Evolutionary conservation across 805 yeast genomes (phyloP), one percentile per base, ranked within the genome.

Genomic region (Aciculoconidium aculeatum): DNA sequence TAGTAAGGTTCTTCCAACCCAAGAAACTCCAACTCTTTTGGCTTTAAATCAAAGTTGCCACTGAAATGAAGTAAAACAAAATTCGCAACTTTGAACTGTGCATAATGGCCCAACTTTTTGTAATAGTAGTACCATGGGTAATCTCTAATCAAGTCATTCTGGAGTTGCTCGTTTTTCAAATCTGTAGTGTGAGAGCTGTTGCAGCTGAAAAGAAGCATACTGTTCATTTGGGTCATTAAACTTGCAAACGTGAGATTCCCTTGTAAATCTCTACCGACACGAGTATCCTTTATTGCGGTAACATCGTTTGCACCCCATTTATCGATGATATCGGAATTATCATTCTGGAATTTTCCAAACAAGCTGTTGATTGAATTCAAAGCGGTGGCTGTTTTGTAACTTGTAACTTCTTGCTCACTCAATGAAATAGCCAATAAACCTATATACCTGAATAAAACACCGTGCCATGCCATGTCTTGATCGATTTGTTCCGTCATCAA

Each of bases 51-150:
- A 23, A 61, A 45, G 14, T 51, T 55, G 18, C 46, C 47, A 30
- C 61, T 67, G 18, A 59, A 35, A 15, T 50, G 62, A n/a, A 68
- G 60, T 16, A 77, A 46, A 42, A 70, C 73, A 30, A 61, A 57
- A 40, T 79, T 78, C 5, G 72, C 55, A 16, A 71, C 49, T 33
- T 78, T 71, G 33, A 80, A 61, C 31, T 70, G 68, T 10, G 80
- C 68, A 28, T 76, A 78, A 4, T 77, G 61, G 28, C 59, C 66
- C 20, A 83, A 46, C 51, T 85, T 85, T 39, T 65, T 70, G 40
- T 64, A 68, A 30, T 69, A 57, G 38, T 69, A 63, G 59, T 79
- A 85, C 87, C 95, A 81, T 1, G 96, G 87, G 43, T 72, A 80
- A 42, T 85, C 96, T 23, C 67, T 58, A 1, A 65, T 53, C 31